Base-by-base conservation (phyloP, 1,139 yeast genomes). In the Candida tetrigidarum region DNA sequence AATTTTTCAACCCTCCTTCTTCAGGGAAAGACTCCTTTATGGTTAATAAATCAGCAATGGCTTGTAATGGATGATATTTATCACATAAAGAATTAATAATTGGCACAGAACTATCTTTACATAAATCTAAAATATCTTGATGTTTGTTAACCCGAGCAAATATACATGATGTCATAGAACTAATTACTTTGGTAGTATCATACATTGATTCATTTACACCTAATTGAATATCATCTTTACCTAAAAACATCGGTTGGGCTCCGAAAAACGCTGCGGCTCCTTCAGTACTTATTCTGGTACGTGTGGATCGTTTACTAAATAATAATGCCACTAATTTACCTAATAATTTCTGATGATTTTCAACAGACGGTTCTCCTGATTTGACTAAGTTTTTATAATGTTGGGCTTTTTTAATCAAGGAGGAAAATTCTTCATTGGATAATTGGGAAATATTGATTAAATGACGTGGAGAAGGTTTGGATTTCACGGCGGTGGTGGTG, bases 191-290 rank as follows among this genome's bases (percentile, higher is more conserved):
- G 19, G 97, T 79, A 1, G 97, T 86, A 64, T 93, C 99, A 57
- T 87, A 85, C 50, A 89, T 69, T 0, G 95, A 80, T 71, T 93
- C 99, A 62, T 93, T 93, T 37, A 90, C 93, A 54, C 99, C 99
- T 48, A 93, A 74, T 68, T 93, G 99, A 59, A 93, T 93, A 59
- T 93, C 99, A 55, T 92, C 97, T 58, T 86, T 89, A 43, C 99
- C 98, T 53, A 93, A 76, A 60, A 93, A 93, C 96, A 93, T 87
- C 11, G 99, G 97, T 54, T 85, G 95, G 6, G 95, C 99, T 15
- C 99, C 99, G 53, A 93, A 86, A 62, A 86, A 92, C 1, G 90
- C 78, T 12, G 92, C 89, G 4, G 99, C 99, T 43, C 96, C 98
- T 66, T 93, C 99, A 4, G 93, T 80, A 35, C 97, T 90, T 35